A percentile compares a stretch with the other conserved stretches of the same genome.
phyloP scores from a whole-genome alignment of 139 green algal species.

The Coelastrella sp. region DNA sequence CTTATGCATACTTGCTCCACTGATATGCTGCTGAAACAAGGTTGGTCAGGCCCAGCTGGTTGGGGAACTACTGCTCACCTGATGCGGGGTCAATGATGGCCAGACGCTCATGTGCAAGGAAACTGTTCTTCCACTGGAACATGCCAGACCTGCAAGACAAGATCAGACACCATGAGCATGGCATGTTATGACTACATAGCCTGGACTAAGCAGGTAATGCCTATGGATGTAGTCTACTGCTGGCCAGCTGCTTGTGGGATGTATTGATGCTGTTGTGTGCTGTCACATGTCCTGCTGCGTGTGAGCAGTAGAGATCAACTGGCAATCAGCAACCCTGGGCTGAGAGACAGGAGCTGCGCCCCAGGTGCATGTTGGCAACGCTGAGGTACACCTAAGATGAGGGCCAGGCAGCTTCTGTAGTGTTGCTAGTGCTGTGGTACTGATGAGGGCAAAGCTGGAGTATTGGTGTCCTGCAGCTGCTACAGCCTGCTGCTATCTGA shows the following conservation, averaged over 20 bases:
- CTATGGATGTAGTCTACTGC: not conserved
- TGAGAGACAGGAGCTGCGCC: too few relatives aligned
- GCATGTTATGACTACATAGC: not conserved
- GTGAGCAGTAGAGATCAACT: not conserved
- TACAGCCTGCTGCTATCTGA: too few relatives aligned
- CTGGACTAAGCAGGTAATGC: too few relatives aligned
- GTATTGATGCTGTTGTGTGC: not conserved
- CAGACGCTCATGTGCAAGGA: slow-evolving; percentile 88
- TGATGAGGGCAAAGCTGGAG: too few relatives aligned
- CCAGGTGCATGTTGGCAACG: too few relatives aligned
- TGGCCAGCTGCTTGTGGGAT: not conserved
- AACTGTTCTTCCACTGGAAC: slow-evolving; percentile 74
- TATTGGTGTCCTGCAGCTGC: too few relatives aligned
- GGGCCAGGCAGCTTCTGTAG: too few relatives aligned
- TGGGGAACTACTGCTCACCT: not conserved
- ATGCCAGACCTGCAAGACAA: slow-evolving; percentile 64
- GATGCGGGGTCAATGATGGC: slow-evolving; percentile 82
- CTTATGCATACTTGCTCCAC: too few relatives aligned
- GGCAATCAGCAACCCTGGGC: too few relatives aligned
- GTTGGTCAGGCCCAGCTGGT: not conserved
- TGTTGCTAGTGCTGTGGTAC: too few relatives aligned
- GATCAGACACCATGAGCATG: not conserved
- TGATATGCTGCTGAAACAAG: not conserved
- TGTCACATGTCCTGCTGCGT: not conserved
- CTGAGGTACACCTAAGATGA: too few relatives aligned